Base-by-base conservation (phyloP, 2,329 filamentous ascomycete genomes). In the Talaromyces sp. region DNA sequence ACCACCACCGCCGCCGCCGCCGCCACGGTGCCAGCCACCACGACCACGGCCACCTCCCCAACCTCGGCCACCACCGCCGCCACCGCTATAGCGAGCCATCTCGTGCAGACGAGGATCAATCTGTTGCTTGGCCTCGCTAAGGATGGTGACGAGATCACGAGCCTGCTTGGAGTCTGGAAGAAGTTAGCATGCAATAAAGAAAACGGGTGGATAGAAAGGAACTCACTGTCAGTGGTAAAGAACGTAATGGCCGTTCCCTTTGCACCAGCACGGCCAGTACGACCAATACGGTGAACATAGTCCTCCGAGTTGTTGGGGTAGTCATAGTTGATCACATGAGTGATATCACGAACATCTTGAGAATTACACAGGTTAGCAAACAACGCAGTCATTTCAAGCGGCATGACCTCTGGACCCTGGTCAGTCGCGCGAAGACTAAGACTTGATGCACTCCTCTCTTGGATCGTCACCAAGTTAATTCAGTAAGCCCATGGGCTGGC, bases 281-380 rank as follows among this genome's bases (percentile, higher is more conserved):
- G 85, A 76, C 87, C 87, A 77, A 89, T 89, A 75, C 87, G 86
- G 78, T 89, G 87, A 77, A 89, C 85, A 73, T 89, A 89, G 74
- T 89, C 87, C 79, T 89, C 87, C 73, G 86, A 88, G 79, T 89
- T 98, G 86, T 98, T 98, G 80, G 94, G 94, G 83, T 98, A 98
- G 81, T 98, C 95, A 91, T 98, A 97, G 89, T 98, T 98, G 84
- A 99, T 87, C 83, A 99, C 95, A 85, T 99, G 95, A 83, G 95
- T 98, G 85, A 99, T 99, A 87, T 99, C 96, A 84, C 93, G 94
- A 85, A 99, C 95, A 90, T 99, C 95, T 98, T 97, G 78, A 83
- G 76, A 84, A 80, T 83, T 79, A 81, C 68, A 69, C 68, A 87
- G 86, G 91, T 96, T 96, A 96, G 92, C 87, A 87, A 79, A 75